Conservation (phyloP, 345 rosid species). For the Citrus australasica region DNA sequence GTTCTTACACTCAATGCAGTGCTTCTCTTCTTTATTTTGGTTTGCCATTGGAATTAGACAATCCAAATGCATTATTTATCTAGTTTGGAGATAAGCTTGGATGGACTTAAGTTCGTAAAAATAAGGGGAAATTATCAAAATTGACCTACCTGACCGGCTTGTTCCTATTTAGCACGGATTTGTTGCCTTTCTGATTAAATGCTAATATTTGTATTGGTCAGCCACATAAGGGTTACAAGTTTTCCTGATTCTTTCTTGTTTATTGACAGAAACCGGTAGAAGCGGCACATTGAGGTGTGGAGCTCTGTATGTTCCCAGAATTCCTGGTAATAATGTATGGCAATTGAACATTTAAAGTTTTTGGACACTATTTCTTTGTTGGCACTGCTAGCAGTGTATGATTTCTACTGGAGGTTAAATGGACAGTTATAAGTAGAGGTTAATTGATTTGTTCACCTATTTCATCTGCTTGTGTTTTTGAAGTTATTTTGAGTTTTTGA, state of each 20-base stretch:
- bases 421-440: slow-evolving; percentile 9
- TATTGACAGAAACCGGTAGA: slow-evolving; percentile 37
- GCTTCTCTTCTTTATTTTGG: neutral
- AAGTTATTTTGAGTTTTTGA: neutral
- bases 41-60: neutral
- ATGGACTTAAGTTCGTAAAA: slow-evolving; percentile 1
- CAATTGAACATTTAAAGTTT: neutral
- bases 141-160: neutral
- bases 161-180: neutral
- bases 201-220: neutral
- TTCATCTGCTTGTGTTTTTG: neutral
- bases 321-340: slow-evolving; percentile 25
- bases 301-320: neutral
- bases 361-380: neutral
- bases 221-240: neutral
- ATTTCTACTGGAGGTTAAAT: slow-evolving; percentile 13
- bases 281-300: slow-evolving; percentile 39
- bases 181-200: neutral
- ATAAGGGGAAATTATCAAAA: neutral
- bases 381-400: slow-evolving; percentile 14
- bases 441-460: slow-evolving; percentile 8
- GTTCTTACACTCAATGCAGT: neutral
- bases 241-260: slow-evolving; percentile 17
- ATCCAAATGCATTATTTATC: neutral
- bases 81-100: neutral